Conservation (phyloP, 441 rosid species). For the Erodium moschatum region DNA sequence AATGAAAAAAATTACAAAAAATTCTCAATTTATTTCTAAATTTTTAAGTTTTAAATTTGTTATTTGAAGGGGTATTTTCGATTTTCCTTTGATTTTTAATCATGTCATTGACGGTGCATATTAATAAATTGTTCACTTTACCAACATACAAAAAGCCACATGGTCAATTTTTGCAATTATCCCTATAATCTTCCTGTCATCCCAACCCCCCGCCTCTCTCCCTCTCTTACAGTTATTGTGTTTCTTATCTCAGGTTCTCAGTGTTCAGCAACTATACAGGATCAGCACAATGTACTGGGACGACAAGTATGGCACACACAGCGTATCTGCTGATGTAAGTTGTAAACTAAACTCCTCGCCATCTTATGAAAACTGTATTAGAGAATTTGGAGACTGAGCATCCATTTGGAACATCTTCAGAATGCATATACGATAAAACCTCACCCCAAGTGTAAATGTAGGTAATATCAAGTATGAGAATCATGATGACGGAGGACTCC, state of each 20-base stretch:
- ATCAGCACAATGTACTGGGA: constrained; percentile 99
- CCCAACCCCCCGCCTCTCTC: background rate
- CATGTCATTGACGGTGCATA: too few relatives aligned
- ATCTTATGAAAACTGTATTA: background rate
- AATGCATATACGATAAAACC: background rate
- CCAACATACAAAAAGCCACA: too few relatives aligned
- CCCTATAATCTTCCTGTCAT: background rate
- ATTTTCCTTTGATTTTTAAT: too few relatives aligned
- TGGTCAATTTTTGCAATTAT: too few relatives aligned
- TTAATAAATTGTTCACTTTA: too few relatives aligned
- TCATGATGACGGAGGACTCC: constrained; percentile 94
- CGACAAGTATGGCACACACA: constrained; percentile 93
- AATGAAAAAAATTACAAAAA: too few relatives aligned
- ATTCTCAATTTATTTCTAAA: too few relatives aligned
- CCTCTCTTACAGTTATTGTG: too few relatives aligned
- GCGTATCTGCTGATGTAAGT: constrained; percentile 78
- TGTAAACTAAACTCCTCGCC: background rate
- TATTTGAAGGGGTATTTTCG: too few relatives aligned
- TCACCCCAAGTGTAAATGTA: constrained; percentile 17
- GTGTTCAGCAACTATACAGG: constrained; percentile 86
- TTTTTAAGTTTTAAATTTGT: too few relatives aligned
- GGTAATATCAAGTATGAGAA: constrained; percentile 94
- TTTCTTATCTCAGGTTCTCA: constrained; percentile 50
- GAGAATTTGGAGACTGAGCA: background rate
- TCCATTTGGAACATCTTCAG: background rate